Base-by-base conservation (phyloP, 768 basidiomycete species). In the Boletus pseudopeckii region DNA sequence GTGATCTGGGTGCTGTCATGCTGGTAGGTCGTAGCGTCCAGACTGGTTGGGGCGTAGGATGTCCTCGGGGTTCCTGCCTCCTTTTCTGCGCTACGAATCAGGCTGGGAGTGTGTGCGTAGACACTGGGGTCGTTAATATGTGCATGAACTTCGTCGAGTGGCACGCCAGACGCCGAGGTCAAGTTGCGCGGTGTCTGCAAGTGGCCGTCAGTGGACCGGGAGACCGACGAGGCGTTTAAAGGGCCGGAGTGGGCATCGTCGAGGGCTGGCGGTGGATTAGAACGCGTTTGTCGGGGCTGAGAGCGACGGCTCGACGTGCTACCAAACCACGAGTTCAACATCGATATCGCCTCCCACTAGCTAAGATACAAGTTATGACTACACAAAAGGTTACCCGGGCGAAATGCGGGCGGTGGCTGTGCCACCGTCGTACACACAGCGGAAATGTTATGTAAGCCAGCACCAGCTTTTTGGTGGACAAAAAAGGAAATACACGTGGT, bases 251-350 rank as follows among this genome's bases (percentile, higher is more conserved):
- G 55, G 15, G 28, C 42, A 53, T 59, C 18, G 0, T 50, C 26
- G 3, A 13, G 34, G 7, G 46, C 32, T 32, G 45, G 15, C n/a
- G 34, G 48, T 10, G 50, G 30, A 26, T 26, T 52, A 28, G 40
- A 33, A 52, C 26, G 50, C 28, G 55, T 45, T 30, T 51, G 58
- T 28, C 43, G 54, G 36, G 48, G 7, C 7, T 46, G 63, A 40
- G 59, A 50, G 7, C 56, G 66, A 40, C 62, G 67, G 18, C 62
- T 64, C 10, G 68, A 71, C 53, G 57, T 58, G 58, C 60, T 72
- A 48, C 65, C 39, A n/a, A 67, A 56, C 71, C 69, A 72, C 48
- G 65, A 62, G 45, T 52, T 58, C 53, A 66, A 60, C 69, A 71
- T 69, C 26, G 41, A 60, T 66, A 71, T 69, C 26, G 41, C 46